These are phyloP conservation scores for Claviceps capensis DNA, from an alignment of 2,329 filamentous ascomycete genomes.

Conservation along the genomic window DNA sequence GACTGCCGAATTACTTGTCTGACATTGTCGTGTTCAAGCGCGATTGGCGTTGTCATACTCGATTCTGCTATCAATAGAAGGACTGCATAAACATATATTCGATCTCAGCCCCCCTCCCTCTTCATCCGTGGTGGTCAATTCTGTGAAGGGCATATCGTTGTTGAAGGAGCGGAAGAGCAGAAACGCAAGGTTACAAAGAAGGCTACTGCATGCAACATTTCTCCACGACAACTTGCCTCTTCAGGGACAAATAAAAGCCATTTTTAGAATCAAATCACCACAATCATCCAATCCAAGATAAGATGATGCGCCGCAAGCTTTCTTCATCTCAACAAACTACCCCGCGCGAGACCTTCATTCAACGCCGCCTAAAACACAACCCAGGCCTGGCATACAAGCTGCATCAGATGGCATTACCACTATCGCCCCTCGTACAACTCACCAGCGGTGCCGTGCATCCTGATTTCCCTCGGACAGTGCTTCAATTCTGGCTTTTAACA, in stretches of 20 bases:
- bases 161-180: too few species aligned
- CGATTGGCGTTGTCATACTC: background rate
- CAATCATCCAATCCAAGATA: too few species aligned
- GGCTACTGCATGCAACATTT: too few species aligned
- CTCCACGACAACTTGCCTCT: too few species aligned
- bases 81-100: slow-evolving; percentile 3
- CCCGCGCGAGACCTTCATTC: slow-evolving; percentile 16
- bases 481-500: slow-evolving; percentile 62
- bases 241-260: too few species aligned
- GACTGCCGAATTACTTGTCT: background rate
- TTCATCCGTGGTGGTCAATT: too few species aligned
- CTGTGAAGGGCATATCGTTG: background rate
- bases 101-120: background rate
- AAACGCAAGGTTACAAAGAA: too few species aligned
- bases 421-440: slow-evolving; percentile 54
- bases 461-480: slow-evolving; percentile 49
- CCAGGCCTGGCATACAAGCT: slow-evolving; percentile 48
- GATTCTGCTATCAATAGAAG: background rate
- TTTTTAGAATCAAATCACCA: too few species aligned
- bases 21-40: slow-evolving; percentile 3
- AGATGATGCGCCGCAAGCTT: slow-evolving; percentile 21
- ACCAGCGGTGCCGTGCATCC: slow-evolving; percentile 49
- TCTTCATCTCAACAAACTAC: slow-evolving; percentile 12
- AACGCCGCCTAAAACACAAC: slow-evolving; percentile 26
- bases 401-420: slow-evolving; percentile 47